Percentiles rank a stretch among this genome's conserved stretches.
Evolutionary conservation across 306 rosid species (phyloP).

Genomic region (Echinosophora koreensis): DNA sequence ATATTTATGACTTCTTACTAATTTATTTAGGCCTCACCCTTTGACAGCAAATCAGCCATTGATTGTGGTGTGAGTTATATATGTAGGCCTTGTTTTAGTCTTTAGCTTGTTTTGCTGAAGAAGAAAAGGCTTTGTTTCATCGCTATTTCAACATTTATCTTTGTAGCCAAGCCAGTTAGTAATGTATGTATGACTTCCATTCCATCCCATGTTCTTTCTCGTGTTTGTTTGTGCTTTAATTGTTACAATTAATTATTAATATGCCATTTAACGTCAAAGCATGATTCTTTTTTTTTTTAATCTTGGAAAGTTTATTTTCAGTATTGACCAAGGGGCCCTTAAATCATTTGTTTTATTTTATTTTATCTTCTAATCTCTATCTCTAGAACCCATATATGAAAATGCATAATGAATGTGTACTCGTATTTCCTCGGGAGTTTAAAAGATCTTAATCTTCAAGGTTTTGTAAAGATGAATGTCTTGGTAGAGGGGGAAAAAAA

Average conservation of each 20-base stretch:
- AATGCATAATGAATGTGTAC: background rate
- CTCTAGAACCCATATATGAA: constrained; percentile 12
- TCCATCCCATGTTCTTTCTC: constrained; percentile 45
- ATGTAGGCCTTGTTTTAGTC: constrained; percentile 24
- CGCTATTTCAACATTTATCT: constrained; percentile 42
- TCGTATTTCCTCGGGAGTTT: background rate
- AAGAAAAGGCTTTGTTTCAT: constrained; percentile 57
- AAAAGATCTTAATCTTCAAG: background rate
- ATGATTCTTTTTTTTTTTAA: background rate
- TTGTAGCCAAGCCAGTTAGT: constrained; percentile 47
- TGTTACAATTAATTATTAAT: background rate
- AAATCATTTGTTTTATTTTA: constrained; percentile 9
- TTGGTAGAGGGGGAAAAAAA: background rate
- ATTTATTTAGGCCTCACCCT: constrained; percentile 29
- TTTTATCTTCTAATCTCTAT: constrained; percentile 8
- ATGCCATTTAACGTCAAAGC: constrained; percentile 13
- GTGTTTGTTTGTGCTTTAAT: constrained; percentile 43
- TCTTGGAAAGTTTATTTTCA: constrained; percentile 33
- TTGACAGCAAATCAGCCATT: constrained; percentile 35
- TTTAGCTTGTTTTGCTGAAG: constrained; percentile 62
- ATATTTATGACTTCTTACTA: constrained; percentile 31
- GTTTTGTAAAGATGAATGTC: background rate
- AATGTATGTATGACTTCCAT: constrained; percentile 50
- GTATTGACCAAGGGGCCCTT: constrained; percentile 42
- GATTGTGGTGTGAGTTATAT: constrained; percentile 45